A percentile compares a stretch with the other conserved stretches of the same genome.
Conservation (phyloP, 116 monocot genomes). For the Phalaenopsis hybrid region DNA sequence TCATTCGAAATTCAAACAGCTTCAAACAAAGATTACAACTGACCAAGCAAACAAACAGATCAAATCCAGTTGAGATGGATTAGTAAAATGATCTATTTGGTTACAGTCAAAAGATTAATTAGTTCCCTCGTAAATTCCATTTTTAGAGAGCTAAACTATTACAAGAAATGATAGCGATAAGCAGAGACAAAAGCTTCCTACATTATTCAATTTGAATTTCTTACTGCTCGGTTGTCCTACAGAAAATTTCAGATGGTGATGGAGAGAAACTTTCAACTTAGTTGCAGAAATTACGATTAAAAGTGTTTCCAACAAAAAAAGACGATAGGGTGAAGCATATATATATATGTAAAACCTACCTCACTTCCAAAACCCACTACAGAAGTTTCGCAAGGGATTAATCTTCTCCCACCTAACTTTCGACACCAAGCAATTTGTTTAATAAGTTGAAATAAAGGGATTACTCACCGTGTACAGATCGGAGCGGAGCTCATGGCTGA, state of each 20-base stretch:
- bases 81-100: not conserved
- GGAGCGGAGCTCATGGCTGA: constrained; percentile 44
- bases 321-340: not conserved
- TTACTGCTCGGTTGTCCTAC: no score
- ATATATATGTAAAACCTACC: no score
- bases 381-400: not conserved
- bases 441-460: not conserved
- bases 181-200: not conserved
- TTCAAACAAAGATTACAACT: not conserved
- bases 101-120: not conserved
- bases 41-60: not conserved
- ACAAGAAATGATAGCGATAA: not conserved
- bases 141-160: not conserved
- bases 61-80: not conserved
- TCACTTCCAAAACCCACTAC: not conserved
- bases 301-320: not conserved
- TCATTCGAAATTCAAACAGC: not conserved
- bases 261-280: not conserved
- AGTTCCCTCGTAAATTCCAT: not conserved
- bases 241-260: not conserved
- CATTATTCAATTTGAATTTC: not conserved
- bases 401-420: not conserved
- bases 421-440: not conserved
- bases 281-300: not conserved
- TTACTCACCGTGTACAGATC: constrained; percentile 26